A percentile compares a stretch with the other conserved stretches of the same genome.
These are phyloP conservation scores for Panicum virgatum DNA, from an alignment of 202 grass and related monocot genomes.

Conservation along the genomic window DNA sequence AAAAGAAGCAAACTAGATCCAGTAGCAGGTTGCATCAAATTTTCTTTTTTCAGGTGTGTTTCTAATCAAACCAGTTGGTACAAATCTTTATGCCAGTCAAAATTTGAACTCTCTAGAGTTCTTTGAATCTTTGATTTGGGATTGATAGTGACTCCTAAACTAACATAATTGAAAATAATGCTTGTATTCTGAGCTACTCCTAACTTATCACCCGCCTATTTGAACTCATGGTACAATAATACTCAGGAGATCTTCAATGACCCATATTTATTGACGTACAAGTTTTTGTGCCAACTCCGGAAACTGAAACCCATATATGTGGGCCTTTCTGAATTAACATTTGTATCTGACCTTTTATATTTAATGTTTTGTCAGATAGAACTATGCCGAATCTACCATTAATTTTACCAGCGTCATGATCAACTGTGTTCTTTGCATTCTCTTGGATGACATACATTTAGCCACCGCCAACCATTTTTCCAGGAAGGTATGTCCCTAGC, in stretches of 20 bases:
- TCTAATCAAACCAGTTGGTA: not conserved
- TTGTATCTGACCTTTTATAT: slow-evolving; percentile 38
- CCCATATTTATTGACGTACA: not conserved
- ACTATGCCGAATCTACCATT: slow-evolving; percentile 39
- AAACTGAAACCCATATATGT: slow-evolving; percentile 13
- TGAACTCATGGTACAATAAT: slow-evolving; percentile 22
- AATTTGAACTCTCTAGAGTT: not conserved
- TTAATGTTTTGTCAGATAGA: slow-evolving; percentile 60
- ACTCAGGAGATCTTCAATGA: not conserved
- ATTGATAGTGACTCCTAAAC: not conserved
- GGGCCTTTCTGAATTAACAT: slow-evolving; percentile 18
- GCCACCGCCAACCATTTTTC: slow-evolving; percentile 34
- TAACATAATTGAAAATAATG: slow-evolving; percentile 6
- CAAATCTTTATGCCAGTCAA: not conserved
- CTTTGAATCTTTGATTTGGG: slow-evolving; percentile 8
- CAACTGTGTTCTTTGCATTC: slow-evolving; percentile 43
- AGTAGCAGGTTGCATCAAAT: slow-evolving; percentile 39
- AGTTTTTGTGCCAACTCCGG: not conserved
- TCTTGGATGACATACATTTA: slow-evolving; percentile 33
- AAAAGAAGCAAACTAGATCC: slow-evolving; percentile 47
- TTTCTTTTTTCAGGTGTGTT: slow-evolving; percentile 68
- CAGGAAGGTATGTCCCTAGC: slow-evolving; percentile 33
- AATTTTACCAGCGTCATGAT: slow-evolving; percentile 48
- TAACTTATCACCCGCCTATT: slow-evolving; percentile 18
- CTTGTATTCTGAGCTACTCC: not conserved